Conservation (phyloP, 305 asterid genomes). For the Andrographis paniculata region DNA sequence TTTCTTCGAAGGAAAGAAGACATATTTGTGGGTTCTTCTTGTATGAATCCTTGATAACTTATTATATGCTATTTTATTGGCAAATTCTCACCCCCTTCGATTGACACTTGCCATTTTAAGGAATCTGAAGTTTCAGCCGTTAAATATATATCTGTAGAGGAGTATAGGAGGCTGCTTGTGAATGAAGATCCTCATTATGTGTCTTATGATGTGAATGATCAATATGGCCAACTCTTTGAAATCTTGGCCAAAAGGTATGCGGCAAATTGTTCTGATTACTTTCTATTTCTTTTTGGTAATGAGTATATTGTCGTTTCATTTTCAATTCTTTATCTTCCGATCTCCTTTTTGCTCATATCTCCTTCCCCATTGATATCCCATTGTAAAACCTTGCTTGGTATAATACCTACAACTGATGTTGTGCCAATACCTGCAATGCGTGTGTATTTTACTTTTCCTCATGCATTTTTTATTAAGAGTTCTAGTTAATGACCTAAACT, state of each 20-base stretch:
- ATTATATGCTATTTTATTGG: slow-evolving; percentile 14
- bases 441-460: not conserved
- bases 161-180: slow-evolving; percentile 62
- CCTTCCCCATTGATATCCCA: not conserved
- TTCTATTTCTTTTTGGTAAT: slow-evolving; percentile 10
- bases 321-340: not conserved
- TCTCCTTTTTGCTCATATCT: not conserved
- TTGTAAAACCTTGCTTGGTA: no score
- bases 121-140: slow-evolving; percentile 98
- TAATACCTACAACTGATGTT: no score
- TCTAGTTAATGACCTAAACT: no score
- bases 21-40: no score
- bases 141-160: slow-evolving; percentile 66
- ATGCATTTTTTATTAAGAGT: slow-evolving; percentile 6
- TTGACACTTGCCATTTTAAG: slow-evolving; percentile 32
- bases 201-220: slow-evolving; percentile 67
- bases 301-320: not conserved
- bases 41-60: slow-evolving; percentile 1
- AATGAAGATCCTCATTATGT: slow-evolving; percentile 72
- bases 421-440: not conserved
- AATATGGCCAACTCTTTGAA: slow-evolving; percentile 73
- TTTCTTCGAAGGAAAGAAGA: no score
- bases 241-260: slow-evolving; percentile 68
- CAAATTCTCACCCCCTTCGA: slow-evolving; percentile 14
- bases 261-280: slow-evolving; percentile 12